Evolutionary conservation across 352 stramenopile genomes (phyloP).

Genomic region (Pythium myriotylum): DNA sequence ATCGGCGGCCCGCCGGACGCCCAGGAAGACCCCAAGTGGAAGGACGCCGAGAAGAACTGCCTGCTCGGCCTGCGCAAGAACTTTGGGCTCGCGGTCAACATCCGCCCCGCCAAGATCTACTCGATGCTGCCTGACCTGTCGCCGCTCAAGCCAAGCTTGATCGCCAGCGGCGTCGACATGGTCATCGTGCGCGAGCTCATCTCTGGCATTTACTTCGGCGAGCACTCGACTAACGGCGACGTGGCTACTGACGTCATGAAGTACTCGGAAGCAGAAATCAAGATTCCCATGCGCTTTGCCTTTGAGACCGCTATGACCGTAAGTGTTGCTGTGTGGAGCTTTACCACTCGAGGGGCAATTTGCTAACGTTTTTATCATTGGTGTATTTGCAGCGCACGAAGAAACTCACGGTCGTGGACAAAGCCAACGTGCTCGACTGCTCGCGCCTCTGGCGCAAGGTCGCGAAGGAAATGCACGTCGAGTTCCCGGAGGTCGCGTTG

Average conservation of each 20-base stretch:
- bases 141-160: slow-evolving; percentile 96
- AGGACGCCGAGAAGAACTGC: slow-evolving; percentile 94
- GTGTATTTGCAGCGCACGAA: slow-evolving; percentile 82
- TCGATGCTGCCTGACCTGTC: slow-evolving; percentile 97
- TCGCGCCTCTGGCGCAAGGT: slow-evolving; percentile 92
- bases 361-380: no score
- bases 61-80: slow-evolving; percentile 97
- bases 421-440: slow-evolving; percentile 99
- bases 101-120: slow-evolving; percentile 98
- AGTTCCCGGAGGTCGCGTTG: slow-evolving; percentile 94
- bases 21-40: slow-evolving; percentile 89
- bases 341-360: no score
- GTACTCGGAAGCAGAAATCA: slow-evolving; percentile 94
- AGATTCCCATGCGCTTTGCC: slow-evolving; percentile 82
- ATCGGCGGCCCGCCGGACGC: slow-evolving; percentile 95
- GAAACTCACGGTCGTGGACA: slow-evolving; percentile 98
- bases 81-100: slow-evolving; percentile 98
- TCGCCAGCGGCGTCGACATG: slow-evolving; percentile 96
- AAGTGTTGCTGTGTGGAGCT: slow-evolving; percentile 22
- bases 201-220: slow-evolving; percentile 99
- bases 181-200: slow-evolving; percentile 99
- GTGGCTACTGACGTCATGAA: slow-evolving; percentile 96
- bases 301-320: slow-evolving; percentile 84
- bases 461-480: slow-evolving; percentile 86
- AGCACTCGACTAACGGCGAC: slow-evolving; percentile 72